These are phyloP conservation scores for Podospora pseudocomata DNA, from an alignment of 495 filamentous ascomycete species.

Conservation along the genomic window DNA sequence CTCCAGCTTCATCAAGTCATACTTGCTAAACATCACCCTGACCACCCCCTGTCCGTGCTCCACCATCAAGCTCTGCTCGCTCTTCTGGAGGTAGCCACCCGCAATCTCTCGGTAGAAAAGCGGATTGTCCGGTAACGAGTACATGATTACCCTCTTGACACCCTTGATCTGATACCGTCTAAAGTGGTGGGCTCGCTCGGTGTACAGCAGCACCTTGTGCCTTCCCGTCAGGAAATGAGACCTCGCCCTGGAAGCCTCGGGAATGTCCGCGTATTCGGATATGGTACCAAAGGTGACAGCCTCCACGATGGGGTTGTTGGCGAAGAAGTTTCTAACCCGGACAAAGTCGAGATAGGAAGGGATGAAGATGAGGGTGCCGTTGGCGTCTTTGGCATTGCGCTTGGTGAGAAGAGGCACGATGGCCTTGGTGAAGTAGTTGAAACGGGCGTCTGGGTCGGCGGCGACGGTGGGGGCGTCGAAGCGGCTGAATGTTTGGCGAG, in stretches of 20 bases:
- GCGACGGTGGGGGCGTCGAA: conserved; percentile 65
- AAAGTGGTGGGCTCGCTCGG: conserved; percentile 93
- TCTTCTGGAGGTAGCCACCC: conserved; percentile 60
- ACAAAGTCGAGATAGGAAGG: conserved; percentile 93
- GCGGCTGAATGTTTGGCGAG: conserved; percentile 87
- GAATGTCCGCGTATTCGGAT: conserved; percentile 76
- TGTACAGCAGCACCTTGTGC: conserved; percentile 82
- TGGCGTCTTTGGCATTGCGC: conserved; percentile 48
- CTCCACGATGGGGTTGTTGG: conserved; percentile 63
- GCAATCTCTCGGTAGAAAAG: conserved; percentile 85
- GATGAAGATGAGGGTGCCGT: conserved; percentile 77
- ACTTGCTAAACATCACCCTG: conserved; percentile 75
- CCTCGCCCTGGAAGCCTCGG: conserved; percentile 75
- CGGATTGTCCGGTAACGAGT: conserved; percentile 84
- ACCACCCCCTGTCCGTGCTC: conserved; percentile 55
- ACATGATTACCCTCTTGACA: conserved; percentile 76
- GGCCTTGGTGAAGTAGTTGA: conserved; percentile 81
- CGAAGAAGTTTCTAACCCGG: conserved; percentile 84
- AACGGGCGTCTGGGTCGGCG: conserved; percentile 82
- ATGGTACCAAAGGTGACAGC: conserved; percentile 77
- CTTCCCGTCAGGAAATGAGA: conserved; percentile 82
- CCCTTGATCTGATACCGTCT: conserved; percentile 75
- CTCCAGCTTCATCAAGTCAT: conserved; percentile 85
- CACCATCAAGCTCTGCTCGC: conserved; percentile 50
- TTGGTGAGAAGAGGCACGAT: conserved; percentile 67